phyloP scores from a whole-genome alignment of 768 basidiomycete species.

The Kwoniella mangroviensis region DNA sequence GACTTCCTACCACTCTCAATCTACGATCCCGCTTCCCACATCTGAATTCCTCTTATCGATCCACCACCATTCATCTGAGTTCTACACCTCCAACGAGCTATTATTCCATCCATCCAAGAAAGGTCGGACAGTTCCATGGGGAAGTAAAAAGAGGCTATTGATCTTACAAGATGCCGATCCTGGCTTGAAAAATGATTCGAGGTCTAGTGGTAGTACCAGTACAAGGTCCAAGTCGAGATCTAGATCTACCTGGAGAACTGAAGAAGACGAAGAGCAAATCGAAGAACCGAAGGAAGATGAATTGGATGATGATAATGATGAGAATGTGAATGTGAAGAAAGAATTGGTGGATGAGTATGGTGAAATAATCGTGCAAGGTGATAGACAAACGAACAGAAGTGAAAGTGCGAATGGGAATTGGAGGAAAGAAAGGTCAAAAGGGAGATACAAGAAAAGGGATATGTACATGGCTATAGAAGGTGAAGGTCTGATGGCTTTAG shows the following conservation, averaged over 20 bases:
- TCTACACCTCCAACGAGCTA: slow-evolving; percentile 25
- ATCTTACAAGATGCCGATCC: slow-evolving; percentile 14
- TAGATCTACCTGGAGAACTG: slow-evolving; percentile 6
- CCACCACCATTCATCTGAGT: slow-evolving; percentile 17
- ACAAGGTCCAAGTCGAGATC: not conserved
- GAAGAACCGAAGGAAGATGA: slow-evolving; percentile 26
- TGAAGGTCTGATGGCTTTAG: slow-evolving; percentile 38
- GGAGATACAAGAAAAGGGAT: slow-evolving; percentile 35
- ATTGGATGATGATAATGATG: slow-evolving; percentile 4
- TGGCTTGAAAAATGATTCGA: not conserved
- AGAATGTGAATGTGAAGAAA: slow-evolving; percentile 4
- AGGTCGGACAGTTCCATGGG: slow-evolving; percentile 24
- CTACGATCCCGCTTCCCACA: slow-evolving; percentile 9
- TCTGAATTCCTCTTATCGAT: slow-evolving; percentile 29
- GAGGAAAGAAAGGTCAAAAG: slow-evolving; percentile 9
- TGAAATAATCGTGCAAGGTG: slow-evolving; percentile 2
- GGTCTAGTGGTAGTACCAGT: not conserved
- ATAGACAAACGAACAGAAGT: not conserved
- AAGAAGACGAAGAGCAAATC: slow-evolving; percentile 28
- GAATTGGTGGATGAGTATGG: slow-evolving; percentile 17
- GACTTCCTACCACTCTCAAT: not conserved
- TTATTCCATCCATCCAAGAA: slow-evolving; percentile 16
- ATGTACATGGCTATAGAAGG: slow-evolving; percentile 44
- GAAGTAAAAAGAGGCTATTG: slow-evolving; percentile 25
- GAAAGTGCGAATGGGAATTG: not conserved